phyloP scores from a whole-genome alignment of 176 grass and related monocot genomes.

The Avena eriantha region DNA sequence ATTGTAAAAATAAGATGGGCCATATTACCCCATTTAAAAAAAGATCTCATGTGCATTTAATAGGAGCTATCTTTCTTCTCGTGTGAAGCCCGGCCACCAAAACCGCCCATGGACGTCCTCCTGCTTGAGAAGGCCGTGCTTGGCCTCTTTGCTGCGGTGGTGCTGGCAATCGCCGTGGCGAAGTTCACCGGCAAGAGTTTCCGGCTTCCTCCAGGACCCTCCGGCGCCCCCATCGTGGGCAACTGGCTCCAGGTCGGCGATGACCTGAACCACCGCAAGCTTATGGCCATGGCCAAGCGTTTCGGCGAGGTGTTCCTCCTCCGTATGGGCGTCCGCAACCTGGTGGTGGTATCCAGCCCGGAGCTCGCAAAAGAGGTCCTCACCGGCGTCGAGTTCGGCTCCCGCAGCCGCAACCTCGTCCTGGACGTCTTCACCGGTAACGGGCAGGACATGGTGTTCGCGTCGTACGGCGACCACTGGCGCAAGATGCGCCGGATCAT shows the following conservation, averaged over 20 bases:
- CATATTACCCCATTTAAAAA: too few relatives aligned
- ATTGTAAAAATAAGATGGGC: too few relatives aligned
- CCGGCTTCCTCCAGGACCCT: too few relatives aligned
- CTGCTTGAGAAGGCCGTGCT: too few relatives aligned
- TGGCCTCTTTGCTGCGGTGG: too few relatives aligned
- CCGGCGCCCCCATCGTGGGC: not conserved
- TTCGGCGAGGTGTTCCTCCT: not conserved
- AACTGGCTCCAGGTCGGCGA: constrained; percentile 2
- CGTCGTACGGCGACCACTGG: constrained; percentile 90
- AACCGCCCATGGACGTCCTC: too few relatives aligned
- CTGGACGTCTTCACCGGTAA: constrained; percentile 86
- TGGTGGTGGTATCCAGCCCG: not conserved
- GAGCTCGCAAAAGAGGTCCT: constrained; percentile 55
- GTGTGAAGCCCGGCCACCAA: too few relatives aligned
- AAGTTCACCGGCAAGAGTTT: too few relatives aligned
- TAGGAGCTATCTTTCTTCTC: too few relatives aligned
- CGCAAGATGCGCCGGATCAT: constrained; percentile 92
- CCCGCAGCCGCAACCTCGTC: constrained; percentile 81
- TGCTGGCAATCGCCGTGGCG: too few relatives aligned
- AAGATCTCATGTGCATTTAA: too few relatives aligned
- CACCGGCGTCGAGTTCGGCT: constrained; percentile 89
- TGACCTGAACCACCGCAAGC: not conserved
- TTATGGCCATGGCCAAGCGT: not conserved
- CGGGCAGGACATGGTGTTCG: constrained; percentile 96
- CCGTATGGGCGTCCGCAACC: not conserved